Evolutionary conservation across 768 basidiomycete species (phyloP).

Genomic region (Paxillus ammoniavirescens): DNA sequence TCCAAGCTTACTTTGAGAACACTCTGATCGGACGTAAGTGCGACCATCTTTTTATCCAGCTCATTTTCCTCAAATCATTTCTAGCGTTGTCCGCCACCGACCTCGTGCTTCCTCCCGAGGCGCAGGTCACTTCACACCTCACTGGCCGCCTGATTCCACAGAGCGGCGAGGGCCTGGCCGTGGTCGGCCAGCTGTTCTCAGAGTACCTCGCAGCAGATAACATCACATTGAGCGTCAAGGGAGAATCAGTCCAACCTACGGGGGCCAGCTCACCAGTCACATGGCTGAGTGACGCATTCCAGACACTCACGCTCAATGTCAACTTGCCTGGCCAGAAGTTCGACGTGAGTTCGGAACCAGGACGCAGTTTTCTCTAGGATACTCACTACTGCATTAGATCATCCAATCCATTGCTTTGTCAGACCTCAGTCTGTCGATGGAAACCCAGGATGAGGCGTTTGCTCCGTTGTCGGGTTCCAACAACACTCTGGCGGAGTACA

Average conservation of each 20-base stretch:
- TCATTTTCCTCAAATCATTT: background rate
- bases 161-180: conserved; percentile 49
- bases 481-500: conserved; percentile 54
- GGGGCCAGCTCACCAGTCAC: conserved; percentile 49
- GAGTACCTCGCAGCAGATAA: conserved; percentile 63
- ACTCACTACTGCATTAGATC: conserved; percentile 35
- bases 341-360: conserved; percentile 32
- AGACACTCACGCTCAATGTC: conserved; percentile 60
- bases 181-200: conserved; percentile 64
- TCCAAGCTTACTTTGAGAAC: conserved; percentile 59
- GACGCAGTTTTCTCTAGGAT: background rate
- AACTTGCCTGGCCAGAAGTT: conserved; percentile 60
- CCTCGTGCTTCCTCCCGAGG: conserved; percentile 49
- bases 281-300: conserved; percentile 72
- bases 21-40: conserved; percentile 59
- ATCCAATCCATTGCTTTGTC: conserved; percentile 62
- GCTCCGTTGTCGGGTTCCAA: conserved; percentile 59
- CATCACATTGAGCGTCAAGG: conserved; percentile 56
- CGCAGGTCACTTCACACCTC: conserved; percentile 50
- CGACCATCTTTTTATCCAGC: background rate
- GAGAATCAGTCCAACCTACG: conserved; percentile 58
- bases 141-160: conserved; percentile 66
- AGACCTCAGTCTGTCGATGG: conserved; percentile 55
- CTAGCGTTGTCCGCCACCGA: conserved; percentile 52
- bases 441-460: conserved; percentile 51